Conservation (phyloP, 2,329 filamentous ascomycete species). For the Furcasterigmium furcatum region DNA sequence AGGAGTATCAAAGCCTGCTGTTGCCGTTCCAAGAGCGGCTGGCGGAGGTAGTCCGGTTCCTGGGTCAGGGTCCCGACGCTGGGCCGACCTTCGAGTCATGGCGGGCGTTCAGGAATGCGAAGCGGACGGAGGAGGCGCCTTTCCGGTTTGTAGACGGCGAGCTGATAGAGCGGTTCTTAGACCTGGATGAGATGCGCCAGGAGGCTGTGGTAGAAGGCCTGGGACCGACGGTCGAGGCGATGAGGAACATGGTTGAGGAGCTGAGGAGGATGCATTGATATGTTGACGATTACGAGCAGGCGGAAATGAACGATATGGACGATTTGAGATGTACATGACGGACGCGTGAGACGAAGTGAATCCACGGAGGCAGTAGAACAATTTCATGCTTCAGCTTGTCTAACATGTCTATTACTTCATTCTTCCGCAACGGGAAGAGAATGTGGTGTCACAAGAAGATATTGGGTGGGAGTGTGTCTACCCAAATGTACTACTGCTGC, state of each 20-base stretch:
- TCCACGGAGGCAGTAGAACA: no score
- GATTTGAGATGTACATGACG: no score
- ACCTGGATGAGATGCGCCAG: slow-evolving; percentile 59
- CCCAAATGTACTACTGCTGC: no score
- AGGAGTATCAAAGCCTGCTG: slow-evolving; percentile 72
- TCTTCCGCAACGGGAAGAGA: no score
- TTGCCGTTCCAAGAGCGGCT: slow-evolving; percentile 77
- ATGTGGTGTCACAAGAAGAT: no score
- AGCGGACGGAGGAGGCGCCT: slow-evolving; percentile 69
- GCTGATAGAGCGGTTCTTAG: slow-evolving; percentile 80
- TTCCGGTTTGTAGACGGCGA: slow-evolving; percentile 91
- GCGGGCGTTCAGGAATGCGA: slow-evolving; percentile 75
- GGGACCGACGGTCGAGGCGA: slow-evolving; percentile 59
- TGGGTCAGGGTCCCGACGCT: slow-evolving; percentile 60
- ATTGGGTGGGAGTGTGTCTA: no score
- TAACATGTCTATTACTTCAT: no score
- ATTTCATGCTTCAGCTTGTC: no score
- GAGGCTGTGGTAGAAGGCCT: slow-evolving; percentile 49
- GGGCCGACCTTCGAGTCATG: slow-evolving; percentile 62
- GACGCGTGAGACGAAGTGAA: no score
- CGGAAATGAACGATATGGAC: neutral
- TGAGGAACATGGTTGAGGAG: slow-evolving; percentile 60
- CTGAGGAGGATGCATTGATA: slow-evolving; percentile 59
- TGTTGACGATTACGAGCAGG: neutral
- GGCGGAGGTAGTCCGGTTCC: slow-evolving; percentile 60